These are phyloP conservation scores for Neurospora sp. DNA, from an alignment of 495 filamentous ascomycete genomes.

Conservation along the genomic window DNA sequence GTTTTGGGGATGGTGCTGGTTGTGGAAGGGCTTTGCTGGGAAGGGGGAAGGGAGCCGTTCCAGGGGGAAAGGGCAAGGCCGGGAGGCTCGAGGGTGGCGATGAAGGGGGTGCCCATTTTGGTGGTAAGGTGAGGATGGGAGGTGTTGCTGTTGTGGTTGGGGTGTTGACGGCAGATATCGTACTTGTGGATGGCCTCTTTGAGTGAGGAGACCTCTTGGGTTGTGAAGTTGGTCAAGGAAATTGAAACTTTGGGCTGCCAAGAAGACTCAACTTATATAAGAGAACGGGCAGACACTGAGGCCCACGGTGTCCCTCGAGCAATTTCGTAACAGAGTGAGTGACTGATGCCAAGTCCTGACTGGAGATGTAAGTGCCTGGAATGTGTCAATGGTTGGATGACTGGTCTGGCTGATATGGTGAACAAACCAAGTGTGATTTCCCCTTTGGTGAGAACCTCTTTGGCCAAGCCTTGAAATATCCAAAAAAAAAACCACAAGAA, in stretches of 20 bases:
- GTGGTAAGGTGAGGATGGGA: too few relatives aligned
- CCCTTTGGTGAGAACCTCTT: not conserved
- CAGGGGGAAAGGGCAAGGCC: slow-evolving; percentile 2
- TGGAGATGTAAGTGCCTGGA: not conserved
- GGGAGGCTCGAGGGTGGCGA: slow-evolving; percentile 37
- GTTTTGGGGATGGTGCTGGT: slow-evolving; percentile 36
- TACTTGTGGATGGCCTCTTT: not conserved
- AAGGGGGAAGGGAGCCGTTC: slow-evolving; percentile 6
- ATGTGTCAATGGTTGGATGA: not conserved
- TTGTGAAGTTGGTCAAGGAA: not conserved
- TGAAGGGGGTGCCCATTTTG: slow-evolving; percentile 30
- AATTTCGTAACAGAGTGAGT: not conserved
- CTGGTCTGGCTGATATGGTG: not conserved
- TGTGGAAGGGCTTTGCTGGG: not conserved
- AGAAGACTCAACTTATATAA: not conserved
- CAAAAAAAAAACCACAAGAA: not conserved
- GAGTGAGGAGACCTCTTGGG: not conserved
- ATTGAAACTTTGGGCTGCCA: not conserved
- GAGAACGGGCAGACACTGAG: not conserved
- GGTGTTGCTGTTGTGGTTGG: not conserved
- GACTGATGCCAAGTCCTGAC: not conserved
- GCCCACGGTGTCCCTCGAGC: not conserved
- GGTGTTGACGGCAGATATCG: not conserved
- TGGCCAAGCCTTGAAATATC: not conserved
- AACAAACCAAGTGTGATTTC: not conserved